These are phyloP conservation scores for Xylaria sp. DNA, from an alignment of 2,329 filamentous ascomycete species.

Conservation along the genomic window DNA sequence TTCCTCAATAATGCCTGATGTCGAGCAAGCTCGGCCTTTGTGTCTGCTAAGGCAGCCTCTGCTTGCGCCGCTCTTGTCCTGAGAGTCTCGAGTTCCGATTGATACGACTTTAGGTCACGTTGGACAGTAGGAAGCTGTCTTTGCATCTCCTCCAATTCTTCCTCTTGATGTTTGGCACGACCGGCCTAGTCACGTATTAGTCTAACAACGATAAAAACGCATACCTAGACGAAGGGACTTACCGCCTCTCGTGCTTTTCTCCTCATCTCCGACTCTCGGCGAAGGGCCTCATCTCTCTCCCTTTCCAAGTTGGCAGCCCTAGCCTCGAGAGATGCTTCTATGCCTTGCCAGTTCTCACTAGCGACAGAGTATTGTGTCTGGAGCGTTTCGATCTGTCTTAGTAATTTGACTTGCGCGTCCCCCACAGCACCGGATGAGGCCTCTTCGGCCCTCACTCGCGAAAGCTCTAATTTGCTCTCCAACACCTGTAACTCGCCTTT, in stretches of 20 bases:
- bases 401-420: slow-evolving; percentile 84
- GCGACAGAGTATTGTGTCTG: slow-evolving; percentile 95
- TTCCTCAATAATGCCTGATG: slow-evolving; percentile 49
- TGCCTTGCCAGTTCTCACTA: slow-evolving; percentile 96
- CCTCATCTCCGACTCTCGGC: slow-evolving; percentile 84
- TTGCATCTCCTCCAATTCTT: slow-evolving; percentile 77
- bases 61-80: slow-evolving; percentile 69
- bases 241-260: slow-evolving; percentile 88
- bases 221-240: slow-evolving; percentile 44
- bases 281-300: slow-evolving; percentile 84
- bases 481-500: slow-evolving; percentile 77
- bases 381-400: slow-evolving; percentile 92
- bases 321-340: slow-evolving; percentile 83
- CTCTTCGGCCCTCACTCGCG: slow-evolving; percentile 86
- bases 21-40: slow-evolving; percentile 56
- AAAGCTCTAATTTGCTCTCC: slow-evolving; percentile 87
- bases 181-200: slow-evolving; percentile 55
- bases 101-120: slow-evolving; percentile 66
- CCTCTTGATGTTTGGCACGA: slow-evolving; percentile 71
- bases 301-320: slow-evolving; percentile 81
- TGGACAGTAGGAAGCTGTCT: slow-evolving; percentile 68
- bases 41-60: slow-evolving; percentile 67
- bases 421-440: slow-evolving; percentile 81
- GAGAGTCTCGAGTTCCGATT: slow-evolving; percentile 64
- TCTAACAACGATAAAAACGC: slow-evolving; percentile 36